Conservation (phyloP, 2,329 filamentous ascomycete species). For the Pseudogymnoascus sp. region DNA sequence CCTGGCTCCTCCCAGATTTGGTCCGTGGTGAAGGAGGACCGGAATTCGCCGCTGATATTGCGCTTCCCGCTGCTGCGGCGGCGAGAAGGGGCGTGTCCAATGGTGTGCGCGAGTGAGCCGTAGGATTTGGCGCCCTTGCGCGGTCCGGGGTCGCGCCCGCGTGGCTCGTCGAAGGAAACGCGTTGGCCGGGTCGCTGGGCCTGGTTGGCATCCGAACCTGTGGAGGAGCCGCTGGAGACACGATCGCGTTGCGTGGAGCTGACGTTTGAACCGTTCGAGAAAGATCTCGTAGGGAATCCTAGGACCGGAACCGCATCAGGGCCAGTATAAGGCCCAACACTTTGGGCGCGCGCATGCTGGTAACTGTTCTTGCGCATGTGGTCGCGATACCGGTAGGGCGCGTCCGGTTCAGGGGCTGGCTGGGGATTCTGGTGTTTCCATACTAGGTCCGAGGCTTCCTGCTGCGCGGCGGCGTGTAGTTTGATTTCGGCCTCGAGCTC, state of each 20-base stretch:
- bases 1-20: conserved; percentile 87
- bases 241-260: conserved; percentile 32
- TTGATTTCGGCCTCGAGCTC: conserved; percentile 49
- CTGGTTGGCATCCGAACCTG: neutral
- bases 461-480: conserved; percentile 61
- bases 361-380: conserved; percentile 67
- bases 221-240: conserved; percentile 25
- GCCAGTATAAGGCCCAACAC: conserved; percentile 42
- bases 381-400: conserved; percentile 58
- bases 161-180: neutral
- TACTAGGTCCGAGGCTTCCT: conserved; percentile 72
- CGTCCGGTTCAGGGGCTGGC: conserved; percentile 42
- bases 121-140: neutral
- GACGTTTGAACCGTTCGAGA: conserved; percentile 27
- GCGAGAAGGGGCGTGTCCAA: conserved; percentile 30
- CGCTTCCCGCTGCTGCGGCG: conserved; percentile 59
- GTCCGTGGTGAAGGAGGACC: conserved; percentile 59
- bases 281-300: conserved; percentile 20
- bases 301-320: conserved; percentile 30
- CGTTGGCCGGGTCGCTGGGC: neutral
- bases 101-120: conserved; percentile 45
- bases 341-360: conserved; percentile 56
- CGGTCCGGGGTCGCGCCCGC: neutral
- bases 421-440: conserved; percentile 63
- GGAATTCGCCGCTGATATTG: conserved; percentile 62